A percentile compares a stretch with the other conserved stretches of the same genome.
phyloP scores from a whole-genome alignment of 495 filamentous ascomycete species.

The Lindgomyces ingoldianus region DNA sequence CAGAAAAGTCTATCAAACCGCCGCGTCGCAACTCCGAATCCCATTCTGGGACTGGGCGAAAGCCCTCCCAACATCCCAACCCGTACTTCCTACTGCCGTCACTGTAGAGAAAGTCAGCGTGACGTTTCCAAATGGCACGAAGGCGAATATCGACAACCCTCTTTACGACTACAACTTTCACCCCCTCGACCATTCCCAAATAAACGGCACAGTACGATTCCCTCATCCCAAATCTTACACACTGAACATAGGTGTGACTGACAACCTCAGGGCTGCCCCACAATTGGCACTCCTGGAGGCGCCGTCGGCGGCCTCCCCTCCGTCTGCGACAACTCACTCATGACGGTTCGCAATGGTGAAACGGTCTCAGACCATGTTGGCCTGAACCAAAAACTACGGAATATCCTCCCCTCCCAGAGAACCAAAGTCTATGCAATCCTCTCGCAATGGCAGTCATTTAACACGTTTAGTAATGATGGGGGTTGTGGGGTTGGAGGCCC shows the following conservation, averaged over 20 bases:
- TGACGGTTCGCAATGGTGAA: conserved; percentile 6
- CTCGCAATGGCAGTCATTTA: conserved; percentile 12
- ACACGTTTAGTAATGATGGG: conserved; percentile 7
- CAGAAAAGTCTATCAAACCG: conserved; percentile 11
- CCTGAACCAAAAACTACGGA: conserved; percentile 15
- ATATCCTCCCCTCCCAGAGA: conserved; percentile 3
- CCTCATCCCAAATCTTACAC: background rate
- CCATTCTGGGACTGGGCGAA: conserved; percentile 36
- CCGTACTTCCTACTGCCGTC: conserved; percentile 19
- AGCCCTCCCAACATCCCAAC: conserved; percentile 14
- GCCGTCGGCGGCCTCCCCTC: conserved; percentile 5
- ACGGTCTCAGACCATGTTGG: conserved; percentile 5
- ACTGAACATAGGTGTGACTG: background rate
- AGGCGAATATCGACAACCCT: conserved; percentile 20
- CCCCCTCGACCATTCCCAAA: conserved; percentile 28
- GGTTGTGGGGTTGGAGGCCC: conserved; percentile 26
- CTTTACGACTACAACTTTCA: conserved; percentile 31
- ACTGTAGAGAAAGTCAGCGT: conserved; percentile 13
- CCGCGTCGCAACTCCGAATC: conserved; percentile 15
- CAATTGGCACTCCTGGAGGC: background rate
- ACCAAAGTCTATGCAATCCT: conserved; percentile 11
- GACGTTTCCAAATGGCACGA: conserved; percentile 22
- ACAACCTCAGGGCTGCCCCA: conserved; percentile 23
- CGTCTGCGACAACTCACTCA: conserved; percentile 15
- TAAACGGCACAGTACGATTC: conserved; percentile 25